Evolutionary conservation across 768 basidiomycete genomes (phyloP), one percentile per base, ranked within the genome.

Genomic region (Russula sp.): DNA sequence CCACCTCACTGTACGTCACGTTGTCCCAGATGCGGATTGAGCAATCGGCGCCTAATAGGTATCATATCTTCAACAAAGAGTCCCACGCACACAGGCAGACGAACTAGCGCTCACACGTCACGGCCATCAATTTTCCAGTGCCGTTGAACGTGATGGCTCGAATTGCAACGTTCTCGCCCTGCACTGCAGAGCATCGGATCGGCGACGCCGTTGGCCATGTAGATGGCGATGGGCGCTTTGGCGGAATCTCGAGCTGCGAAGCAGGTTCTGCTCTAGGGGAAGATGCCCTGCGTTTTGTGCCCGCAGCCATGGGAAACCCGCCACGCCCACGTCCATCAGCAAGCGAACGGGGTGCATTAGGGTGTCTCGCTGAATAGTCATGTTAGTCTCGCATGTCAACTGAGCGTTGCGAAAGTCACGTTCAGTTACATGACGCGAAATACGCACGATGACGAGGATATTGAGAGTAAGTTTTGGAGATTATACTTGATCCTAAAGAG

Each of bases 11-110:
- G 16, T 73, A 75, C 34, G 69, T 76, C 36, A 70, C 59, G 65
- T 79, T 85, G 66, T 79, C 79, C 85, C 85, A 87, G 71, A 89
- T 81, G 51, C 88, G 84, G 42, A 69, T 61, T 26, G 84, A 83
- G 36, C 76, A 78, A 73, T 89, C 86, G 46, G 77, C 73, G 69
- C 84, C 85, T 86, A 63, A n/a, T 85, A 64, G 13, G 60, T 32
- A 34, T 28, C 50, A 56, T 62, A 63, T 9, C 44, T 7, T 40
- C 38, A 40, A 40, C 38, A 18, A 40, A 40, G 14, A 38, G 16
- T 22, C 62, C 40, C 53, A 28, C 24, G n/a, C 53, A 24, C 44
- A 40, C n/a, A 50, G 10, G 57, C 62, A 34, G 38, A 49, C 24
- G 36, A 28, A 30, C 26, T 30, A 61, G 24, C 10, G 78, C 84